phyloP scores from a whole-genome alignment of 225 moss, liverwort and hornwort species.

The Neckera pumila region DNA sequence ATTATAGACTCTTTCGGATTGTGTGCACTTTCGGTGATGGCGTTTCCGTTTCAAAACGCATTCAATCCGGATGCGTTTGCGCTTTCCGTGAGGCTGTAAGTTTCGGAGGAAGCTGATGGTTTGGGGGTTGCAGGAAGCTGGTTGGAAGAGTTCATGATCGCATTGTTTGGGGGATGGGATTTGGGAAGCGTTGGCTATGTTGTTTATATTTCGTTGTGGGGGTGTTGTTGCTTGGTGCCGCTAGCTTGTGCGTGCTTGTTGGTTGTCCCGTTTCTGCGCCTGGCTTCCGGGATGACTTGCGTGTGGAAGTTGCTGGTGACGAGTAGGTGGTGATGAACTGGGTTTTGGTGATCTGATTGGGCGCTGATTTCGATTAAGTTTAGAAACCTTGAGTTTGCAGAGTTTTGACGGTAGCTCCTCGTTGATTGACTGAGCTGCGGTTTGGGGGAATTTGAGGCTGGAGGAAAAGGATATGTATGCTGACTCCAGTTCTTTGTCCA shows the following conservation, averaged over 20 bases:
- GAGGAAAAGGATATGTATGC: background rate
- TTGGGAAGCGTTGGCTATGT: background rate
- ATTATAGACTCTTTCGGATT: background rate
- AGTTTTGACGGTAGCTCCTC: background rate
- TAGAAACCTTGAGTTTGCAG: background rate
- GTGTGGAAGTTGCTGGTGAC: constrained; percentile 7
- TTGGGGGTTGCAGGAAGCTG: background rate
- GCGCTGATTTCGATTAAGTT: background rate
- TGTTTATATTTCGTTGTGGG: background rate
- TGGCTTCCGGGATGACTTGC: constrained; percentile 13
- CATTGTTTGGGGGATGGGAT: background rate
- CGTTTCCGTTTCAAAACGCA: background rate
- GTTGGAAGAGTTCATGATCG: background rate
- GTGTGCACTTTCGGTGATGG: background rate
- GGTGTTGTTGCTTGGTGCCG: background rate
- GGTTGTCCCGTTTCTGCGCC: constrained; percentile 15
- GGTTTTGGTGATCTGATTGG: background rate
- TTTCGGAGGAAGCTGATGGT: background rate
- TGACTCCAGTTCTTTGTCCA: background rate
- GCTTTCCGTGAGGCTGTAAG: background rate
- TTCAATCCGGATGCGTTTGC: background rate
- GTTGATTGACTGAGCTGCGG: background rate
- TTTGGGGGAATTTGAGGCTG: background rate
- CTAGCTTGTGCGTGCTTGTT: background rate
- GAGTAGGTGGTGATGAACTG: background rate